Evolutionary conservation across 1,284 basidiomycete species (phyloP), one percentile per base, ranked within the genome.

Genomic region (Irpex sp.): DNA sequence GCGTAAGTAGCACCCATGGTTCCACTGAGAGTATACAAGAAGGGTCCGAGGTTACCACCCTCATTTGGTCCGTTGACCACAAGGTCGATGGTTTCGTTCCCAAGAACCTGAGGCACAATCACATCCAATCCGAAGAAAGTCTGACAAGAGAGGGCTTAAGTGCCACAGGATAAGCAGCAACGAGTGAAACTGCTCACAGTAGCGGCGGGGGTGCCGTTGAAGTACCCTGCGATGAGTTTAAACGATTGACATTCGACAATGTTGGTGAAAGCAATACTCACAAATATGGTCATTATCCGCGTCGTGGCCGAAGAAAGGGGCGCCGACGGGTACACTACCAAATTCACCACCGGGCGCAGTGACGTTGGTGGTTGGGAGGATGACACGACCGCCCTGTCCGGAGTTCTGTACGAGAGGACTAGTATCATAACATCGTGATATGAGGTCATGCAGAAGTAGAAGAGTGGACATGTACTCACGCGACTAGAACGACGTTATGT

Each of bases 331-430:
- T 15, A 74, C 66, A 9, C 66, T 62, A 17, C 67, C 69, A 34
- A 74, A 74, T 57, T 74, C 73, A 8, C 71, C 73, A 13, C 73
- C 73, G 47, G 72, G 70, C 13, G 66, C 66, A 5, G 66, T 68
- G 63, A 74, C 73, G 63, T 74, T 72, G n/a, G 67, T 64, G 8
- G 68, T 72, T 7, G 73, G 73, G 1, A 74, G 60, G 8, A 71
- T 66, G 62, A 72, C 70, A n/a, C 71, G 72, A 15, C 73, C 72
- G 5, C 73, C 73, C 49, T 67, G 72, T 17, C 73, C 73, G 0
- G 73, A 74, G 57, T 73, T 70, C 62, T 74, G 72, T 0, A 73
- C 70, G 6, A 71, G 71, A 0, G 73, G 72, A 13, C 73, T 74
- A 47, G 34, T 38, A 36, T 48, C 37, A 34, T 58, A 5, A 7